Base-by-base conservation (phyloP, 2,329 filamentous ascomycete species). In the Pestalotiopsis fici region DNA sequence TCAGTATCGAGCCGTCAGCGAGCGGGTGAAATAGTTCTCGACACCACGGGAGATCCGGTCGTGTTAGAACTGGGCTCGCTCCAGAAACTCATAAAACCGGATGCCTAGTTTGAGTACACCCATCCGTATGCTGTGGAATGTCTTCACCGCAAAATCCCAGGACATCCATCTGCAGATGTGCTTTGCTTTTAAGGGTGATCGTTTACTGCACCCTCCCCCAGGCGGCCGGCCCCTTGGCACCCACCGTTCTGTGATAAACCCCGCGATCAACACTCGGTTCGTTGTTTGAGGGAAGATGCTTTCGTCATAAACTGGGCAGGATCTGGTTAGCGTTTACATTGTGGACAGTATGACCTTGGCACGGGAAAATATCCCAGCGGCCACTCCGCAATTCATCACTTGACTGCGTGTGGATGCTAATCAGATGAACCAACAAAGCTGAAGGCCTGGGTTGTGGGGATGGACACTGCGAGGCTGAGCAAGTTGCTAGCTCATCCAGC, bases 301-400 rank as follows among this genome's bases (percentile, higher is more conserved):
- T 63, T 50, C 35, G 60, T 63, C 60, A 63, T 50, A 37, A 50
- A n/a, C 47, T 64, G 50, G 39, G 18, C 13, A 21, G 21, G 25
- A 64, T 64, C 61, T 23, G 37, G 61, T 35, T 64, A 64, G 61
- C 61, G 61, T 54, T 64, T 5, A 25, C 15, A 54, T 39, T 25
- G 37, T 37, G 21, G 61, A 55, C 23, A 64, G 12, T 56, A 39
- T 28, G 61, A 64, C 61, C 61, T 54, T 64, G 27, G 61, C 43
- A 43, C 61, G 50, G 61, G 61, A 64, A 50, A 28, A 55, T 54
- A 54, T 56, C 61, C 47, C 50, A 55, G 61, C 61, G 43, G 43
- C 13, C 61, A 55, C 61, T 64, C 61, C 61, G 61, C 61, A 64
- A 64, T 64, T 28, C 39, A 55, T 64, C 39, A 64, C 47, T 64